These are phyloP conservation scores for Venturia effusa DNA, from an alignment of 2,329 filamentous ascomycete species.

Conservation along the genomic window DNA sequence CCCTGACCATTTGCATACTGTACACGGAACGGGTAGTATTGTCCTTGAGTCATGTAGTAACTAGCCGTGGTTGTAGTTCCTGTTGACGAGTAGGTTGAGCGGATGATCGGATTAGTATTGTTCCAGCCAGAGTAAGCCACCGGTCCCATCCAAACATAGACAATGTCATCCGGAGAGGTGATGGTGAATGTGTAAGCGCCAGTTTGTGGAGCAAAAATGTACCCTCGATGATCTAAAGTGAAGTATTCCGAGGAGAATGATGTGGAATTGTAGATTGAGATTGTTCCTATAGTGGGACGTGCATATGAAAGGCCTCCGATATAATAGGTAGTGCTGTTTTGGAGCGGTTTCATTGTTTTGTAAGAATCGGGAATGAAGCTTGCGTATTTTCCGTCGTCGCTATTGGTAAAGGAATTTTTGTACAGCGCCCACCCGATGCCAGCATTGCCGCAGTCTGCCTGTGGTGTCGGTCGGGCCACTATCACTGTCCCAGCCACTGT, in stretches of 20 bases:
- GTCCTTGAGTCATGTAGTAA: background rate
- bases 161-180: background rate
- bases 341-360: background rate
- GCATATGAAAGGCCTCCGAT: background rate
- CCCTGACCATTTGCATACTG: background rate
- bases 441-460: background rate
- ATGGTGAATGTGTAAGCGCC: background rate
- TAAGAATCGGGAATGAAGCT: background rate
- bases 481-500: background rate
- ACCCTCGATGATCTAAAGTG: background rate
- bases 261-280: background rate
- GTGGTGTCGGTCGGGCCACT: background rate
- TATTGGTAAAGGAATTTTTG: background rate
- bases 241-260: background rate
- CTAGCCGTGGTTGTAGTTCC: background rate
- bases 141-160: background rate
- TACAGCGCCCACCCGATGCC: background rate
- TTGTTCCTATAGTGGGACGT: background rate
- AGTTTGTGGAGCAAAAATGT: background rate
- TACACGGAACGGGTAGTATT: slow-evolving; percentile 5
- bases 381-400: background rate
- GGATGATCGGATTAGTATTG: background rate
- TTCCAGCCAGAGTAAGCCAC: background rate
- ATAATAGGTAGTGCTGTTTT: background rate
- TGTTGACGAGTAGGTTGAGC: background rate